Conservation (phyloP, 1,139 yeast genomes). For the Blastobotrys elegans region DNA sequence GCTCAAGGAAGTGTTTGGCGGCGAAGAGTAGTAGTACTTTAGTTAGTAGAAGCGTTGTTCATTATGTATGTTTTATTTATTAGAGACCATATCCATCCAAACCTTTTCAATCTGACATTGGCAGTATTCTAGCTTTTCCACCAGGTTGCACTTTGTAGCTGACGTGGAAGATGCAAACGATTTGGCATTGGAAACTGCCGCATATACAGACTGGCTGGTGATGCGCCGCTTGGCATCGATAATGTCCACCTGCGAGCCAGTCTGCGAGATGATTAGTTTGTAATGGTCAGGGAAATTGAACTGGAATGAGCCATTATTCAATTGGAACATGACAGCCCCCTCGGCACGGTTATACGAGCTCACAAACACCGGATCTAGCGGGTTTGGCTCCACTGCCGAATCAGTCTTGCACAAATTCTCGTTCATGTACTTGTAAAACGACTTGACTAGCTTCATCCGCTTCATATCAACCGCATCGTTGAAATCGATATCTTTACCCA, state of each 20-base stretch:
- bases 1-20: conserved; percentile 59
- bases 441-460: conserved; percentile 28
- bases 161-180: conserved; percentile 10
- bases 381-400: neutral
- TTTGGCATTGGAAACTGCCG: conserved; percentile 16
- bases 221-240: conserved; percentile 73
- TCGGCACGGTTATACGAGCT: conserved; percentile 69
- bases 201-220: conserved; percentile 45
- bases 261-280: conserved; percentile 72
- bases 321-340: conserved; percentile 66
- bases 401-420: conserved; percentile 27
- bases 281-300: conserved; percentile 94
- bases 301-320: conserved; percentile 89
- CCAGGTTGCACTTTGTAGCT: conserved; percentile 10
- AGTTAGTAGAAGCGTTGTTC: neutral
- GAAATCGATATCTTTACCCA: conserved; percentile 15
- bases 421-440: conserved; percentile 35
- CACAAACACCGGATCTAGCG: conserved; percentile 41
- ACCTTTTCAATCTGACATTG: conserved; percentile 15
- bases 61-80: neutral
- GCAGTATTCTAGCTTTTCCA: conserved; percentile 16
- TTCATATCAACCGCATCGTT: conserved; percentile 24
- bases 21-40: neutral
- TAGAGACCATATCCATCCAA: conserved; percentile 15
- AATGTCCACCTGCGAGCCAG: conserved; percentile 73